Evolutionary conservation across 2,329 filamentous ascomycete genomes (phyloP).

Genomic region (Aspergillus calidoustus): DNA sequence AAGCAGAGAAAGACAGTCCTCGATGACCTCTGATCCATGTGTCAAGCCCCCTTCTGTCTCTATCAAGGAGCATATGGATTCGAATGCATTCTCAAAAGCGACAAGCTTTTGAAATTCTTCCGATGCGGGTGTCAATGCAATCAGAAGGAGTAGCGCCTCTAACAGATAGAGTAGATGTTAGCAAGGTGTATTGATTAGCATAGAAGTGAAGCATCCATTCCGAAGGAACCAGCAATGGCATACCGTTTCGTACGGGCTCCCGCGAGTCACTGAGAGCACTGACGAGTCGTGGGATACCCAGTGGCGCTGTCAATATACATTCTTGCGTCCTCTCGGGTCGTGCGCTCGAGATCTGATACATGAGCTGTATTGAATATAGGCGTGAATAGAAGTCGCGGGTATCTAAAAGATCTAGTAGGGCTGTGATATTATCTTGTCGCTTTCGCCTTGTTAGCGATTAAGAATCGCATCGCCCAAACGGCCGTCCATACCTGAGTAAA

Average conservation of each 20-base stretch:
- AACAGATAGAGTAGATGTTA: slow-evolving; percentile 24
- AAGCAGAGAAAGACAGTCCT: slow-evolving; percentile 89
- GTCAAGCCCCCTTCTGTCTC: slow-evolving; percentile 77
- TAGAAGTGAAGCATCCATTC: background rate
- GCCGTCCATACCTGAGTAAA: slow-evolving; percentile 76
- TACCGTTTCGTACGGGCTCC: slow-evolving; percentile 82
- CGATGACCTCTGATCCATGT: slow-evolving; percentile 83
- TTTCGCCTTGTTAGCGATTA: slow-evolving; percentile 57
- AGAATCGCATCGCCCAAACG: slow-evolving; percentile 10
- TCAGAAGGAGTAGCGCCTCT: slow-evolving; percentile 85
- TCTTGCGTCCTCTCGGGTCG: slow-evolving; percentile 92
- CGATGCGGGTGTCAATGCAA: slow-evolving; percentile 83
- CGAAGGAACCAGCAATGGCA: slow-evolving; percentile 6
- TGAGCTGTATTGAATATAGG: slow-evolving; percentile 86
- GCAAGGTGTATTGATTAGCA: background rate
- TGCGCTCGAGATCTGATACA: slow-evolving; percentile 82
- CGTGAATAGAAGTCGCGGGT: slow-evolving; percentile 86
- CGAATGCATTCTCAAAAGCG: slow-evolving; percentile 93
- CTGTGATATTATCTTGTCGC: slow-evolving; percentile 93
- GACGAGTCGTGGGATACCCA: slow-evolving; percentile 86
- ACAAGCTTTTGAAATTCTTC: slow-evolving; percentile 92
- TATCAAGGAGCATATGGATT: slow-evolving; percentile 81
- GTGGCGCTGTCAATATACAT: slow-evolving; percentile 84
- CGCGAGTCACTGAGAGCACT: slow-evolving; percentile 80
- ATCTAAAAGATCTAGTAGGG: slow-evolving; percentile 87